Conservation (phyloP, 148 eudicot species). For the Amaranthus hypochondriacus region DNA sequence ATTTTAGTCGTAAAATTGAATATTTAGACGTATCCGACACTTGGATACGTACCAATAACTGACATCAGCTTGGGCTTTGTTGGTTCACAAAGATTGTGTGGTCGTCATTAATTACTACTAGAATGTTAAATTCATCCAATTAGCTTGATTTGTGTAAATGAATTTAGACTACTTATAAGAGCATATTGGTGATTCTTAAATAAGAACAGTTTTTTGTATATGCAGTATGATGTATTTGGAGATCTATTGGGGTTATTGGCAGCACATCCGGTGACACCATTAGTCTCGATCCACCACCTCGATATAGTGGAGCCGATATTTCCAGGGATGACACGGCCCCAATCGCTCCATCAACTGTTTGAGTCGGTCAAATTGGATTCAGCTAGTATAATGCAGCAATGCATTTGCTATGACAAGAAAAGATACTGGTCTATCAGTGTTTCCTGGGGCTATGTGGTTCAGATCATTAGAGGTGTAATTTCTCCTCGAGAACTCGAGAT, state of each 20-base stretch:
- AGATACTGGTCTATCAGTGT: conserved; percentile 35
- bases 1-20: too few species aligned
- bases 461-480: conserved; percentile 34
- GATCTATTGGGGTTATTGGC: conserved; percentile 32
- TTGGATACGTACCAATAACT: too few species aligned
- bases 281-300: conserved; percentile 37
- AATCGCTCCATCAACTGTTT: conserved; percentile 28
- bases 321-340: conserved; percentile 29
- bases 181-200: background rate
- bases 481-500: conserved; percentile 40
- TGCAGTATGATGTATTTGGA: conserved; percentile 45
- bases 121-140: too few species aligned
- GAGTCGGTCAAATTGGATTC: conserved; percentile 30
- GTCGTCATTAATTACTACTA: too few species aligned
- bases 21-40: too few species aligned
- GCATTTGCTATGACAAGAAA: conserved; percentile 40
- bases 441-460: conserved; percentile 42
- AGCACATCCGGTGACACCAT: conserved; percentile 42
- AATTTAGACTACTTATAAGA: too few species aligned
- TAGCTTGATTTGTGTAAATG: too few species aligned
- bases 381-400: conserved; percentile 38
- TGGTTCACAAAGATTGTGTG: too few species aligned
- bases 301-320: conserved; percentile 41
- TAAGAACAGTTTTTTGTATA: background rate
- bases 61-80: too few species aligned